Evolutionary conservation across 2,329 filamentous ascomycete genomes (phyloP), one percentile per base, ranked within the genome.

Genomic region (Hawksworthiomyces lignivorus): DNA sequence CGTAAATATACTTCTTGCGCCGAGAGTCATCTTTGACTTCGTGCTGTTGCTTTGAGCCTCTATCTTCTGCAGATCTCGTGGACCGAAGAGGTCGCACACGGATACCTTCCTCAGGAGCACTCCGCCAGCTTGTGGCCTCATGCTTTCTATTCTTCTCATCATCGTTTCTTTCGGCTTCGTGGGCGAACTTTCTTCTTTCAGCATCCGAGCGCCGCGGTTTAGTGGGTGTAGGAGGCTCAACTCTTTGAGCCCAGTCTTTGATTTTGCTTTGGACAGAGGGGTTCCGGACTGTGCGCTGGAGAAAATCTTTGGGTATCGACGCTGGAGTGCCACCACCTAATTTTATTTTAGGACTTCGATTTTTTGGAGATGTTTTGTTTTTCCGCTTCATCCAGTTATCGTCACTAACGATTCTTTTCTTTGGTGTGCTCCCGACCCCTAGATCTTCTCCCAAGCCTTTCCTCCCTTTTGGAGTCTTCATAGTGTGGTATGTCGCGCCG

Each of bases 391-490:
- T 78, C 85, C 90, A 97, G 63, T 95, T 86, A 41, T 85, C 84
- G 64, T 97, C 90, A 59, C 89, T 96, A 47, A 96, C 79, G 41
- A 97, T 87, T 49, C 89, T 79, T 70, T 94, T 96, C 64, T 87
- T 88, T 14, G 90, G 90, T 34, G 86, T 77, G 37, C 70, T 61
- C 39, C 78, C 57, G 63, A 70, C 52, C 67, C 11, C 15, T 4
- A 10, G 4, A 46, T 60, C 22, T 7, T 21, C 60, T 54, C 31
- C 56, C 49, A 39, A 56, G 47, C 36, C 62, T 59, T 24, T 41
- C 21, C 26, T 46, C 41, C 18, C 17, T 12, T 43, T 45, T 2
- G 45, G 39, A n/a, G 33, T 18, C 10, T 41, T 37, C n/a, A 40
- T 37, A 9, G 37, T 39, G 35, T 42, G 28, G 29, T 39, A 31